A percentile compares a stretch with the other conserved stretches of the same genome.
These are phyloP conservation scores for Volvox africanus DNA, from an alignment of 139 green algal species.

Conservation along the genomic window DNA sequence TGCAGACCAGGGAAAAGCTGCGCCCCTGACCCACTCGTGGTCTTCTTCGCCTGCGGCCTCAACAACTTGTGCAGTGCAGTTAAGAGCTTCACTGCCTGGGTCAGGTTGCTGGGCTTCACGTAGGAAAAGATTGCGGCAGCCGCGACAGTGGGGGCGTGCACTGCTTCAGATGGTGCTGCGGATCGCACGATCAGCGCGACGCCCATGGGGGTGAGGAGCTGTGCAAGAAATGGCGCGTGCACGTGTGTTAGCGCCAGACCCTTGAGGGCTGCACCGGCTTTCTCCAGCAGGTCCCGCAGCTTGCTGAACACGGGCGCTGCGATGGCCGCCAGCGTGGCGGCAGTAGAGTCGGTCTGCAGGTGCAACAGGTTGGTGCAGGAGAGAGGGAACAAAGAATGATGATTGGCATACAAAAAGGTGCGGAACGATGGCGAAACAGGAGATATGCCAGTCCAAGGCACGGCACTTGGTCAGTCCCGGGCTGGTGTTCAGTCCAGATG, in stretches of 20 bases:
- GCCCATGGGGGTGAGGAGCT: constrained; percentile 11
- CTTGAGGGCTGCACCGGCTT: constrained; percentile 30
- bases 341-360: neutral
- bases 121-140: constrained; percentile 12
- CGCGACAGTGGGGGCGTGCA: neutral
- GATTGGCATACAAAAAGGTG: too few relatives aligned
- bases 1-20: neutral
- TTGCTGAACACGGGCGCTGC: constrained; percentile 8
- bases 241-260: neutral
- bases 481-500: too few relatives aligned
- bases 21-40: neutral
- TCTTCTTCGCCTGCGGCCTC: constrained; percentile 17
- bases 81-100: constrained; percentile 31
- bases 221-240: constrained; percentile 4
- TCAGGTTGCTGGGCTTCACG: constrained; percentile 34
- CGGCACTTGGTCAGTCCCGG: neutral
- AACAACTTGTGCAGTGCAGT: constrained; percentile 41
- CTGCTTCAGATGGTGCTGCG: neutral
- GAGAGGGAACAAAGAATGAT: neutral
- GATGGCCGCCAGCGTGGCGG: neutral
- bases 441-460: neutral
- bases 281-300: constrained; percentile 42
- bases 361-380: neutral
- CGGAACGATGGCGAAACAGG: neutral
- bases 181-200: neutral